Base-by-base conservation (phyloP, 768 basidiomycete genomes). In the Pluteus cervinus region DNA sequence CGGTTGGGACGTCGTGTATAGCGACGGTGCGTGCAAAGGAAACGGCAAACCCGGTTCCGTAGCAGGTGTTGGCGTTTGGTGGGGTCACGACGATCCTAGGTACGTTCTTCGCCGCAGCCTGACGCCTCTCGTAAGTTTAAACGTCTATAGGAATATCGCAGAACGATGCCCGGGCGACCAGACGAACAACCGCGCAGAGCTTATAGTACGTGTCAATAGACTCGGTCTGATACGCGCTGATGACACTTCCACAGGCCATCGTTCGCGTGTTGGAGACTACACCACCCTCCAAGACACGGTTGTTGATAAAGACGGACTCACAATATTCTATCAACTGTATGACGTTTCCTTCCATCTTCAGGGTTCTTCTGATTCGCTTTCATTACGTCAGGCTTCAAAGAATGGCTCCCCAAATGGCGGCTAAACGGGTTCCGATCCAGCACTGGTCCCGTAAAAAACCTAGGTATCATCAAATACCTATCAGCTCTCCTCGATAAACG, bases 31-130 rank as follows among this genome's bases (percentile, higher is more conserved):
- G 5, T 91, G 89, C 46, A 76, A 75, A 50, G 77, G 81, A 2
- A 97, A 97, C 52, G 93, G 93, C 0, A 61, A 78, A 51, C 21
- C 20, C 3, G 76, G 71, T 1, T 71, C 85, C 0, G 46, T 73
- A 28, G 93, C 89, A 1, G 93, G 93, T 1, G 60, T 91, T 29
- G 93, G 93, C 0, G 87, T 97, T 1, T 97, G 81, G 78, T 97
- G 87, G 86, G 87, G 82, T 0, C 58, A 53, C 7, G 53, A 69
- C 41, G 84, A 90, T 57, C 56, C 73, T 22, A 66, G 85, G 85
- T 78, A 31, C 33, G 59, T 45, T 41, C 29, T 10, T 36, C 15
- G 37, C 7, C 29, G 15, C 28, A 21, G 7, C 21, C 21, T 32
- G 11, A n/a, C 9, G n/a, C 11, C 17, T n/a, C 26, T 35, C 12